Evolutionary conservation across 352 stramenopile genomes (phyloP).

Genomic region (Phytophthora pluvialis): DNA sequence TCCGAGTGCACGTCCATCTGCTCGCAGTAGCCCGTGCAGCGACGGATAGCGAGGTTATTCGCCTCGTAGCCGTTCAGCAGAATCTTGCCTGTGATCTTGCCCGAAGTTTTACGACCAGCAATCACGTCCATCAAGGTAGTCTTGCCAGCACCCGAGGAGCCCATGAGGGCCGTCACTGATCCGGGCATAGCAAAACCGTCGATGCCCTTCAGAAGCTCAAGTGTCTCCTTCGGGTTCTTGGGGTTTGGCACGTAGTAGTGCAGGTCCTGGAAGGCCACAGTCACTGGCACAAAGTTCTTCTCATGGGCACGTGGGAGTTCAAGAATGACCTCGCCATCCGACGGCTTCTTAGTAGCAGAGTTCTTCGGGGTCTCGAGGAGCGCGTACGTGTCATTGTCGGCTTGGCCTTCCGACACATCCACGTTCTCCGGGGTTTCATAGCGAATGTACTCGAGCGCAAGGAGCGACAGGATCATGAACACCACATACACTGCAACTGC

Average conservation of each 20-base stretch:
- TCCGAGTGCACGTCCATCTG: constrained; percentile 44
- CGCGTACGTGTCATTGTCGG: constrained; percentile 15
- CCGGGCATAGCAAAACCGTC: constrained; percentile 22
- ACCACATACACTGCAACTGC: too few relatives aligned
- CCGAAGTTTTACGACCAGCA: constrained; percentile 24
- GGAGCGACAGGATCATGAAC: too few relatives aligned
- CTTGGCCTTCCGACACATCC: constrained; percentile 15
- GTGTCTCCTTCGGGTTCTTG: constrained; percentile 12
- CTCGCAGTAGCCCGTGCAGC: constrained; percentile 37
- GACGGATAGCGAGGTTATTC: constrained; percentile 10
- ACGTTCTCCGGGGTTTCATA: too few relatives aligned
- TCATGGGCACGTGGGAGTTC: constrained; percentile 9
- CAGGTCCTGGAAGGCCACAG: constrained; percentile 34
- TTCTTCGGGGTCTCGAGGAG: constrained; percentile 26
- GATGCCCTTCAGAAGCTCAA: constrained; percentile 35
- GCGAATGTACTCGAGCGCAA: too few relatives aligned
- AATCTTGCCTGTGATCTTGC: constrained; percentile 28
- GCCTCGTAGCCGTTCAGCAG: constrained; percentile 29
- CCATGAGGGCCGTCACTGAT: constrained; percentile 23
- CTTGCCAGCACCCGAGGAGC: constrained; percentile 24
- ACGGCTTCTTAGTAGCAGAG: constrained; percentile 34
- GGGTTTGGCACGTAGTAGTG: constrained; percentile 29
- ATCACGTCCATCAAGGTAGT: constrained; percentile 35
- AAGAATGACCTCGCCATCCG: constrained; percentile 20
- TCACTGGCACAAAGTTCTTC: constrained; percentile 29